A percentile compares a stretch with the other conserved stretches of the same genome.
These are phyloP conservation scores for Aphanomyces stellatus DNA, from an alignment of 352 stramenopile genomes.

Conservation along the genomic window DNA sequence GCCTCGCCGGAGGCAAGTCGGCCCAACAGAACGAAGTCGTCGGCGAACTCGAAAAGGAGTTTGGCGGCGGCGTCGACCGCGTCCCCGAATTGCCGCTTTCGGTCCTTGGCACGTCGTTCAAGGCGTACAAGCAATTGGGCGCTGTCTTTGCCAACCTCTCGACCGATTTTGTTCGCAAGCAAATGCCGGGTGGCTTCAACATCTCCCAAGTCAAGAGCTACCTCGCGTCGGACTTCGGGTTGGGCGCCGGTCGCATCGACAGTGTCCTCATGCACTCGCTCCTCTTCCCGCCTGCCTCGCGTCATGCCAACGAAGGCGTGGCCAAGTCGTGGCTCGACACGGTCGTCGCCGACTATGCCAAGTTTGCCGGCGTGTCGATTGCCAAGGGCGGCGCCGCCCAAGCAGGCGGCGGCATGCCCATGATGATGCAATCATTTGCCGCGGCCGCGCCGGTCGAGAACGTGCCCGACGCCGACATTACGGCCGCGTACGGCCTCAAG, in stretches of 20 bases:
- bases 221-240: conserved; percentile 38
- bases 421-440: conserved; percentile 20
- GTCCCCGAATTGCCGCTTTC: conserved; percentile 65
- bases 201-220: conserved; percentile 74
- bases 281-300: conserved; percentile 41
- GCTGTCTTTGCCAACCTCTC: conserved; percentile 55
- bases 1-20: conserved; percentile 72
- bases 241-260: conserved; percentile 62
- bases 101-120: conserved; percentile 60
- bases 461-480: conserved; percentile 36
- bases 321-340: conserved; percentile 77
- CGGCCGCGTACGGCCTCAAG: conserved; percentile 60
- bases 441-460: conserved; percentile 34
- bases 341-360: conserved; percentile 53
- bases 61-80: conserved; percentile 56
- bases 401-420: conserved; percentile 3
- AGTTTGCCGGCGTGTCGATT: conserved; percentile 64
- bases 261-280: conserved; percentile 68
- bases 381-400: conserved; percentile 23
- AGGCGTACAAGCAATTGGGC: conserved; percentile 55
- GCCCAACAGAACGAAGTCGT: conserved; percentile 85
- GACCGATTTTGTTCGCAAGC: conserved; percentile 65
- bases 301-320: conserved; percentile 62
- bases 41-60: conserved; percentile 82
- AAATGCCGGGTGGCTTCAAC: conserved; percentile 81